A percentile compares a stretch with the other conserved stretches of the same genome.
phyloP scores from a whole-genome alignment of 805 yeast genomes.

The Ogataea paraovalis region DNA sequence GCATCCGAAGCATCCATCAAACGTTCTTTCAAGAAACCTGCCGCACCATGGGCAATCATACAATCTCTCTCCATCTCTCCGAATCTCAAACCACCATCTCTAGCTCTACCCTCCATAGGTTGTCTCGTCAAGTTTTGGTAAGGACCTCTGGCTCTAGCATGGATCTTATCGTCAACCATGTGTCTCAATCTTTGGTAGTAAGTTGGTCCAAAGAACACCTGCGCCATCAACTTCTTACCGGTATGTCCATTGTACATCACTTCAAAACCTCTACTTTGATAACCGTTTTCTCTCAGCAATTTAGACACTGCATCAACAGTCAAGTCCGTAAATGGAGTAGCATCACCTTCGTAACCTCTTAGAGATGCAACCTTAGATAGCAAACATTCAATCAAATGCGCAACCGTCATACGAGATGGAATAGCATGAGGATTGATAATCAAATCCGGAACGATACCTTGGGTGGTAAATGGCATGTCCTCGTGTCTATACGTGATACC shows the following conservation, averaged over 20 bases:
- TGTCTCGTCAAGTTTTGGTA: constrained; percentile 96
- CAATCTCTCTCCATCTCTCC: constrained; percentile 99
- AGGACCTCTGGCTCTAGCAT: constrained; percentile 99
- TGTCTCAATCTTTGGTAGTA: constrained; percentile 98
- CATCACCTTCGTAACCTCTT: constrained; percentile 98
- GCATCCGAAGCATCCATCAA: constrained; percentile 99
- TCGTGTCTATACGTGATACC: constrained; percentile 98
- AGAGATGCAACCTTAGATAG: constrained; percentile 91
- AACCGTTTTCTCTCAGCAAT: constrained; percentile 90
- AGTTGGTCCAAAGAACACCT: constrained; percentile 99
- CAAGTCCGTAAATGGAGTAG: constrained; percentile 97
- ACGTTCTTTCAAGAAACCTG: constrained; percentile 95
- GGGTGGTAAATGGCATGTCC: constrained; percentile 96
- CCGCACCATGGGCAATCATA: constrained; percentile 99
- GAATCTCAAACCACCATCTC: constrained; percentile 99
- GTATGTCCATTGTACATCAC: constrained; percentile 99
- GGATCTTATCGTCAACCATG: constrained; percentile 99
- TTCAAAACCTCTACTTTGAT: constrained; percentile 97
- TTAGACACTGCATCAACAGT: constrained; percentile 96
- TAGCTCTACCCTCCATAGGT: constrained; percentile 98
- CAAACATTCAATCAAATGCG: constrained; percentile 97
- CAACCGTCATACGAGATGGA: constrained; percentile 99
- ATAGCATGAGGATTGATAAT: constrained; percentile 99
- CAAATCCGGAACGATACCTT: constrained; percentile 96
- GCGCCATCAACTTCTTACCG: constrained; percentile 96